Conservation (phyloP, 305 asterid species). For the Caryopteris hybrid region DNA sequence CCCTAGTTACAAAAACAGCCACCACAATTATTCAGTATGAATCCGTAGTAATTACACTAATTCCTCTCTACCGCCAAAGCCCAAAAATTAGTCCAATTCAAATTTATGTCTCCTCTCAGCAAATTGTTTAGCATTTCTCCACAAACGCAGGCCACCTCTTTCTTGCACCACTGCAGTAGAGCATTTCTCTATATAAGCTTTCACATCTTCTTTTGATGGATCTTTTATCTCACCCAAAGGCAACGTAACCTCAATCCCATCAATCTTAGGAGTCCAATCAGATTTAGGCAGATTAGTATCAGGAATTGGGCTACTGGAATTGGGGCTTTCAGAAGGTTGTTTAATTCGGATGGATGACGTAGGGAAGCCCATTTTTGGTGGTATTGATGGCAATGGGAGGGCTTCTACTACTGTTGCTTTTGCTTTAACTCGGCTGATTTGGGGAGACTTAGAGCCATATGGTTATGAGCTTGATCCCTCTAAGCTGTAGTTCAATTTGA, state of each 20-base stretch:
- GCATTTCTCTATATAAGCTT: constrained; percentile 39
- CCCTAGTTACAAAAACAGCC: not conserved
- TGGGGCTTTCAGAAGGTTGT: constrained; percentile 15
- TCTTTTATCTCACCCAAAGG: constrained; percentile 22
- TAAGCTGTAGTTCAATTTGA: constrained; percentile 30
- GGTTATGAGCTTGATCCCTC: constrained; percentile 46
- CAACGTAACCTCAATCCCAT: constrained; percentile 45
- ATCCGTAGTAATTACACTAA: constrained; percentile 12
- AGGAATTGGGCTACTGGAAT: constrained; percentile 7
- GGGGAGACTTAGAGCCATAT: constrained; percentile 35
- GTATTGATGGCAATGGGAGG: constrained; percentile 18
- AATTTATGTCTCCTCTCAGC: constrained; percentile 11
- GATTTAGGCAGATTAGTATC: constrained; percentile 3
- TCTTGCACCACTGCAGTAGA: constrained; percentile 30
- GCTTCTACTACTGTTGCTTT: constrained; percentile 18
- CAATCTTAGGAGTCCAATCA: constrained; percentile 63
- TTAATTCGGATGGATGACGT: constrained; percentile 23
- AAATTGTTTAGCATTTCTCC: constrained; percentile 31
- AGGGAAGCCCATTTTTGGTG: constrained; percentile 30
- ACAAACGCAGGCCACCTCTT: constrained; percentile 51
- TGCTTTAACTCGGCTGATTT: constrained; percentile 30
- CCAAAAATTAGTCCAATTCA: not conserved
- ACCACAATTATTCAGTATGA: constrained; percentile 7
- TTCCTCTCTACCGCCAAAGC: not conserved
- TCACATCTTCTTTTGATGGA: constrained; percentile 37